Conservation (phyloP, 768 basidiomycete genomes). For the Termitomyces sp. region DNA sequence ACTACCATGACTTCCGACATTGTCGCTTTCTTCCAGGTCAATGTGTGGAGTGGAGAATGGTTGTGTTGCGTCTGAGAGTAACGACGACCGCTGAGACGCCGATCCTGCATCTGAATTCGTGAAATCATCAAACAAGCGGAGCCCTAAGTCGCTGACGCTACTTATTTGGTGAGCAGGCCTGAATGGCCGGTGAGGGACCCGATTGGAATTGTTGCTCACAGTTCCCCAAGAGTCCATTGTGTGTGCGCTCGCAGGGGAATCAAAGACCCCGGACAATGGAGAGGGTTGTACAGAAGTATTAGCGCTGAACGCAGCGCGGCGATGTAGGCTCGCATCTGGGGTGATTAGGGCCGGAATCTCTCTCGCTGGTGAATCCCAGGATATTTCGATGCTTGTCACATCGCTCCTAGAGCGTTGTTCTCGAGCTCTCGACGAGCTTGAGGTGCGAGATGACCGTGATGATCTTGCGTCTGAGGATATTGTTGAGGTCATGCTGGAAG, state of each 20-base stretch:
- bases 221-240: slow-evolving; percentile 17
- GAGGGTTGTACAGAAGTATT: neutral
- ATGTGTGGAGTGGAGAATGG: neutral
- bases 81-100: slow-evolving; percentile 1
- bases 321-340: neutral
- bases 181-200: slow-evolving; percentile 3
- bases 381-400: neutral
- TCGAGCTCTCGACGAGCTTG: slow-evolving; percentile 1
- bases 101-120: neutral
- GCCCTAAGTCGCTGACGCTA: slow-evolving; percentile 10
- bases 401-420: neutral
- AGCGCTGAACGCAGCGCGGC: slow-evolving; percentile 6
- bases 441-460: neutral
- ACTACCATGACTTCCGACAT: neutral
- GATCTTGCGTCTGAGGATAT: neutral
- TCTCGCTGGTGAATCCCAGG: neutral
- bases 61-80: neutral
- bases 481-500: neutral
- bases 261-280: neutral
- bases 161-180: slow-evolving; percentile 4
- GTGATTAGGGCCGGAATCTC: neutral
- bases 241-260: slow-evolving; percentile 3
- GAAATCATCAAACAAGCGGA: slow-evolving; percentile 11
- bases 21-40: neutral
- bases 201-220: neutral